phyloP scores from a whole-genome alignment of 2,329 filamentous ascomycete genomes.

The Stemphylium vesicarium region DNA sequence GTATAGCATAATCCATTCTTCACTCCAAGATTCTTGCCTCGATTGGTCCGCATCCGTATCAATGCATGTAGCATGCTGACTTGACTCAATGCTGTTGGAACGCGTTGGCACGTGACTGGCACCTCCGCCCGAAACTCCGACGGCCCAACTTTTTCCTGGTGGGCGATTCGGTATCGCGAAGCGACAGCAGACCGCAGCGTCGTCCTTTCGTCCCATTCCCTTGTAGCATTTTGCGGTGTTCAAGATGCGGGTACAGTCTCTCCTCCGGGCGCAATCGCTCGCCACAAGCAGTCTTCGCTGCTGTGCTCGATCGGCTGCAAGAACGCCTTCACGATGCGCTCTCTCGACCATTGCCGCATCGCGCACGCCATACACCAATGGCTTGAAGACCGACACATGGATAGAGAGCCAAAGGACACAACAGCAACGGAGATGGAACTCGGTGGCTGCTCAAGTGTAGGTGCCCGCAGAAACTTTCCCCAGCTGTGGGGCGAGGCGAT shows the following conservation, averaged over 20 bases:
- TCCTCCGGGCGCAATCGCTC: conserved; percentile 44
- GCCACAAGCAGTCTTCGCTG: conserved; percentile 38
- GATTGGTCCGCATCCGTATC: no score
- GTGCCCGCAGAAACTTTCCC: conserved; percentile 20
- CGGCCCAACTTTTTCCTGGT: conserved; percentile 37
- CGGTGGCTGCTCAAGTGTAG: conserved; percentile 47
- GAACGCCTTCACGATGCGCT: conserved; percentile 38
- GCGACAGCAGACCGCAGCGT: conserved; percentile 34
- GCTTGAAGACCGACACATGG: conserved; percentile 39
- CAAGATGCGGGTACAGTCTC: conserved; percentile 45
- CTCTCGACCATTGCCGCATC: conserved; percentile 42
- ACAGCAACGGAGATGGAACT: conserved; percentile 46
- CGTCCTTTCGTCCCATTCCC: conserved; percentile 33
- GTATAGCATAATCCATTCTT: conserved; percentile 28
- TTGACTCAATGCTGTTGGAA: background rate
- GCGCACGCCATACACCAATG: conserved; percentile 37
- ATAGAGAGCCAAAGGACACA: conserved; percentile 29
- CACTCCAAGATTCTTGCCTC: conserved; percentile 5
- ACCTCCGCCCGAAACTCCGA: conserved; percentile 31
- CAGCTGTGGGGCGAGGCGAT: conserved; percentile 8
- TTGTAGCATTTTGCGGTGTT: conserved; percentile 17
- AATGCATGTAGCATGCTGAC: no score
- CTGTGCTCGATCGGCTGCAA: conserved; percentile 31
- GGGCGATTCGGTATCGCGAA: conserved; percentile 14
- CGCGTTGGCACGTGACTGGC: conserved; percentile 30